Evolutionary conservation across 805 yeast species (phyloP), one percentile per base, ranked within the genome.

Genomic region (Diddensiella transvaalensis): DNA sequence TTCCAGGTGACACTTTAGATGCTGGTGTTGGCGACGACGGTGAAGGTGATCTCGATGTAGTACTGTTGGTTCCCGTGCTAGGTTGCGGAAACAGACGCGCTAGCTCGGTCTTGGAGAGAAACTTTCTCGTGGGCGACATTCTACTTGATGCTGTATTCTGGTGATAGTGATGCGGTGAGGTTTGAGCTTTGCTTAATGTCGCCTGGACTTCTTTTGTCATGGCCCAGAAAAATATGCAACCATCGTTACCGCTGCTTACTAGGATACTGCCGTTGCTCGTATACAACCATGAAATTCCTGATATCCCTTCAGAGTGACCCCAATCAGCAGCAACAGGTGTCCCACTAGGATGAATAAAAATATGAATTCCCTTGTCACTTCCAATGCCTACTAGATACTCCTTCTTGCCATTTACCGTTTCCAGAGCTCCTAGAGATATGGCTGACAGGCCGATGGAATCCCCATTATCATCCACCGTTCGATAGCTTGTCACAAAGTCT

Each of bases 281-380:
- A 2, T 51, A 46, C 1, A 52, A 48, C 52, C 60, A 54, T 2
- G 52, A 53, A 0, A 82, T 48, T 0, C 78, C 75, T 11, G 76
- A 60, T 3, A 81, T 71, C 0, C 74, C 62, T 35, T 81, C 80
- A 0, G 81, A 72, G 53, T 77, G 82, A 0, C 79, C 90, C 84
- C 85, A 83, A 41, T 71, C 75, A 0, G 74, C 68, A 4, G 77
- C 70, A 6, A 79, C 39, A 6, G 71, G 71, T 43, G 66, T 75
- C 1, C 82, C 84, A 4, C 67, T 68, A 1, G 56, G 48, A 51
- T 71, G 75, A 23, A 70, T 69, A 57, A 75, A 80, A 1, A 71
- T 56, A 21, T 85, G 64, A 2, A 84, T 62, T 22, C 85, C 75
- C 59, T 80, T 81, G 60, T 83, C 89, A 0, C 78, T 61, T 2